Percentiles rank a stretch among this genome's conserved stretches.
phyloP scores from a whole-genome alignment of 371 early-diverging fungal genomes.

The Apophysomyces ossiformis region DNA sequence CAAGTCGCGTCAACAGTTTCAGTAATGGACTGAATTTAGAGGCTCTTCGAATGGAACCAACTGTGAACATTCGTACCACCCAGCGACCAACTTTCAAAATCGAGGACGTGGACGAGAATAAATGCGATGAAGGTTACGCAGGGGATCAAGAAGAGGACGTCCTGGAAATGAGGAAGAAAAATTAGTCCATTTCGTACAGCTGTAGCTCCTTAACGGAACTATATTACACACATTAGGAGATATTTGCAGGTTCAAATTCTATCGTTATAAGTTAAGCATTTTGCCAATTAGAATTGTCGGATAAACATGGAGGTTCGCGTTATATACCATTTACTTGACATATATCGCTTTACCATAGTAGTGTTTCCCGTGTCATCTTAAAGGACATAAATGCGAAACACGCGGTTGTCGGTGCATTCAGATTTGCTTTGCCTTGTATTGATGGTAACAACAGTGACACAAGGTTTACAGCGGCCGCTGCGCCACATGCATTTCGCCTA shows the following conservation, averaged over 20 bases:
- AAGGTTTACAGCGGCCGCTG: too few relatives aligned
- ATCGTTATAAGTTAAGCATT: not conserved
- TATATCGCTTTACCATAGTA: too few relatives aligned
- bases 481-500: too few relatives aligned
- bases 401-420: too few relatives aligned
- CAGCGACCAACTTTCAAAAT: constrained; percentile 25
- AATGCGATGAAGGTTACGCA: constrained; percentile 31
- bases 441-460: too few relatives aligned
- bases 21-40: constrained; percentile 19
- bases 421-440: too few relatives aligned
- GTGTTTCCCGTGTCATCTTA: too few relatives aligned
- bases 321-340: too few relatives aligned
- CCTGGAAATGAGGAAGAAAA: constrained; percentile 16
- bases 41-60: constrained; percentile 24
- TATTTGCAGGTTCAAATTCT: constrained; percentile 5
- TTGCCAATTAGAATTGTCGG: not conserved
- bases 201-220: not conserved
- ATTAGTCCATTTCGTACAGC: not conserved
- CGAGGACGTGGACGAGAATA: constrained; percentile 25
- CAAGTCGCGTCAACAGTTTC: constrained; percentile 36
- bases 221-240: not conserved
- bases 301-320: too few relatives aligned
- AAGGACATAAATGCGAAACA: too few relatives aligned
- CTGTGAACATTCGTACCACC: constrained; percentile 9
- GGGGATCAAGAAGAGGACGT: constrained; percentile 33